These are phyloP conservation scores for Heliocybe sulcata DNA, from an alignment of 1,284 basidiomycete species.

Conservation along the genomic window DNA sequence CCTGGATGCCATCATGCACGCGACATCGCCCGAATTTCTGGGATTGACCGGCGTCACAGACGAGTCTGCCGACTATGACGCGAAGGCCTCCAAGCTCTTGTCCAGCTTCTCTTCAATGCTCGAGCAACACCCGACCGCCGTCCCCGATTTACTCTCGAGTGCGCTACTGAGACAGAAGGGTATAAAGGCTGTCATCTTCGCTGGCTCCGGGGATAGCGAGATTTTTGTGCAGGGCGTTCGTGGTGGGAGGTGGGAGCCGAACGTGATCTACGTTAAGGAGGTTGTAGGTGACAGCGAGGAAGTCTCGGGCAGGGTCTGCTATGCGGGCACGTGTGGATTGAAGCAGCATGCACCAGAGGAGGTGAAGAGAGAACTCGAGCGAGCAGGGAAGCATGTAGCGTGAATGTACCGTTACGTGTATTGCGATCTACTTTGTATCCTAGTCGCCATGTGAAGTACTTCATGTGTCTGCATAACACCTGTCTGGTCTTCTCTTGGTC, in stretches of 20 bases:
- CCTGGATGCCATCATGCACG: not conserved
- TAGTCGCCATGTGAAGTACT: no score
- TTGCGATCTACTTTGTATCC: no score
- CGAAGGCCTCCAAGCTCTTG: conserved; percentile 22
- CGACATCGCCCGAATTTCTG: conserved; percentile 26
- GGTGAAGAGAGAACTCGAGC: not conserved
- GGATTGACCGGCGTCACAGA: not conserved
- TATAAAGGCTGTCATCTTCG: not conserved
- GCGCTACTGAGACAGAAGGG: not conserved
- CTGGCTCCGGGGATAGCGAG: not conserved
- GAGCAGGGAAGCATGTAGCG: not conserved
- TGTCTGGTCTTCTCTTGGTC: no score
- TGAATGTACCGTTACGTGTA: no score
- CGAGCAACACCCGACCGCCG: not conserved
- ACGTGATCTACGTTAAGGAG: not conserved
- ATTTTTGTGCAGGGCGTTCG: not conserved
- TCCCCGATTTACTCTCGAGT: not conserved
- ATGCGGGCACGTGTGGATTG: not conserved
- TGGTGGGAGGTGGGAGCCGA: not conserved
- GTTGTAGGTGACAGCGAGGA: not conserved
- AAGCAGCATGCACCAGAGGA: not conserved
- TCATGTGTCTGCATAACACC: no score
- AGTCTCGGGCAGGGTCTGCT: not conserved
- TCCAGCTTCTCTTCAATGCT: conserved; percentile 1
- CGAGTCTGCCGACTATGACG: conserved; percentile 15